phyloP scores from a whole-genome alignment of 805 yeast genomes.

The Yamadazyma akitaensis region DNA sequence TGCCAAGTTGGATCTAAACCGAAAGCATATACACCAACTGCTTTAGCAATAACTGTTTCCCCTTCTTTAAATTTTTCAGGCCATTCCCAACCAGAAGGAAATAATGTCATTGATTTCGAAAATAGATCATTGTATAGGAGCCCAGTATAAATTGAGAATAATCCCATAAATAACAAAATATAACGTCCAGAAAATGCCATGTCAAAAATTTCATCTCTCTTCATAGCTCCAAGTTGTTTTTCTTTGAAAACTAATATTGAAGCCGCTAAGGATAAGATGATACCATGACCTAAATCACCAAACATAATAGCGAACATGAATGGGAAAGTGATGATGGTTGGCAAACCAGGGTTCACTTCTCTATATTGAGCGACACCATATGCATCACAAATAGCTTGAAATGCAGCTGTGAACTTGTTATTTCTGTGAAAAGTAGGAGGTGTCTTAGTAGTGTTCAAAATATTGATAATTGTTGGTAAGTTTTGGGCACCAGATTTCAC shows the following conservation, averaged over 20 bases:
- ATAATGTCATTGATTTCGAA: slow-evolving; percentile 84
- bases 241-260: slow-evolving; percentile 70
- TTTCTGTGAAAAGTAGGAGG: slow-evolving; percentile 96
- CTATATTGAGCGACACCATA: slow-evolving; percentile 91
- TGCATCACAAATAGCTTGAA: slow-evolving; percentile 91
- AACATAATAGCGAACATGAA: slow-evolving; percentile 99
- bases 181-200: slow-evolving; percentile 96
- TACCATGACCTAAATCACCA: slow-evolving; percentile 97
- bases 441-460: slow-evolving; percentile 69
- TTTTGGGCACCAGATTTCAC: slow-evolving; percentile 61
- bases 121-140: slow-evolving; percentile 89
- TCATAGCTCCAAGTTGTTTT: slow-evolving; percentile 58
- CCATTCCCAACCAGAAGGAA: slow-evolving; percentile 92
- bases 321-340: slow-evolving; percentile 94
- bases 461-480: slow-evolving; percentile 50
- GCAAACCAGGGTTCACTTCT: slow-evolving; percentile 94
- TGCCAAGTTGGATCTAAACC: slow-evolving; percentile 98
- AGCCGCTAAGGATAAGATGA: slow-evolving; percentile 75
- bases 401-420: slow-evolving; percentile 91
- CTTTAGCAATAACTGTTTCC: slow-evolving; percentile 27
- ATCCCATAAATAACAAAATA: slow-evolving; percentile 86
- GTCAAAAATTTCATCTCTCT: slow-evolving; percentile 90
- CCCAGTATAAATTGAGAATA: slow-evolving; percentile 94
- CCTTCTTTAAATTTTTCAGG: slow-evolving; percentile 71
- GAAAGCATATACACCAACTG: slow-evolving; percentile 53